phyloP scores from a whole-genome alignment of 257 asterid species.

The Nyctanthes arbortristis region DNA sequence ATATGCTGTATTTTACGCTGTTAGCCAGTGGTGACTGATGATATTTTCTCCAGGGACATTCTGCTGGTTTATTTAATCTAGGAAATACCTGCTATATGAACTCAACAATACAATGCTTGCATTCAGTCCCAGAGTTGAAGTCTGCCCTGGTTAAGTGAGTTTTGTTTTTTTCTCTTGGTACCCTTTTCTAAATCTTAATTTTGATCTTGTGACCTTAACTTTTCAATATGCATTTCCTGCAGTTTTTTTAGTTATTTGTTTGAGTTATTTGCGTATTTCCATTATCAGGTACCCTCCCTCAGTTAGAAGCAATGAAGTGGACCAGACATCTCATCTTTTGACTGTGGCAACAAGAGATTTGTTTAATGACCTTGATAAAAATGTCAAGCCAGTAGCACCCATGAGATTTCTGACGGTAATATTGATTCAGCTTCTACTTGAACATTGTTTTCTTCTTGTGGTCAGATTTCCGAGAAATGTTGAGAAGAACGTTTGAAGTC shows the following conservation, averaged over 20 bases:
- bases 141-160: slow-evolving; percentile 78
- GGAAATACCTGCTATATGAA: slow-evolving; percentile 99
- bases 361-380: slow-evolving; percentile 84
- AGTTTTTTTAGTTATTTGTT: slow-evolving; percentile 12
- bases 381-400: slow-evolving; percentile 93
- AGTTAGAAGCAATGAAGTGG: slow-evolving; percentile 62
- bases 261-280: slow-evolving; percentile 22
- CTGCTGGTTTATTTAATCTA: slow-evolving; percentile 90
- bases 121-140: slow-evolving; percentile 93
- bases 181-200: slow-evolving; percentile 6
- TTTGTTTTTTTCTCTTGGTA: slow-evolving; percentile 21
- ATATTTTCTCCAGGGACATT: slow-evolving; percentile 71
- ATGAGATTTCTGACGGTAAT: slow-evolving; percentile 88
- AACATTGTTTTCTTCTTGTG: slow-evolving; percentile 2
- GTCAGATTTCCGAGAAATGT: slow-evolving; percentile 11
- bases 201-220: slow-evolving; percentile 8
- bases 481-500: background rate
- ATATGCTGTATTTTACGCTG: slow-evolving; percentile 5
- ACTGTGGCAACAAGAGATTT: slow-evolving; percentile 90
- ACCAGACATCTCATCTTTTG: slow-evolving; percentile 80
- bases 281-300: slow-evolving; percentile 71
- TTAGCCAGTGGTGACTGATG: slow-evolving; percentile 19
- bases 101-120: slow-evolving; percentile 95
- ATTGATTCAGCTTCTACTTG: slow-evolving; percentile 20
- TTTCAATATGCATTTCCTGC: slow-evolving; percentile 4